Percentiles rank a stretch among this genome's conserved stretches.
Conservation (phyloP, 2,329 filamentous ascomycete species). For the Bisporella sp. region DNA sequence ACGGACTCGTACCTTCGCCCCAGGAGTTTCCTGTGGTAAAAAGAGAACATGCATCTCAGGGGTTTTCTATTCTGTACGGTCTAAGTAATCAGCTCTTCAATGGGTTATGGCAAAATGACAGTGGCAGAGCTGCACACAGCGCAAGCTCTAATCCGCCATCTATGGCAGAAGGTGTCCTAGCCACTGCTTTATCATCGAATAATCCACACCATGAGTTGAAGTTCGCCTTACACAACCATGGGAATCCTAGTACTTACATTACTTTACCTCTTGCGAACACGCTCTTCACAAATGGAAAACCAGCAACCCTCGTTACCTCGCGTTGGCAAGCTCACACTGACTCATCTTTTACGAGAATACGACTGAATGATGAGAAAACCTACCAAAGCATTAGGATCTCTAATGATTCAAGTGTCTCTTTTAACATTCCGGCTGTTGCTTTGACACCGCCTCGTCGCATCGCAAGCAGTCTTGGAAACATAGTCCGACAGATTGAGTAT, state of each 20-base stretch:
- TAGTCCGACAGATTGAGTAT: slow-evolving; percentile 57
- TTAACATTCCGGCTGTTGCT: slow-evolving; percentile 46
- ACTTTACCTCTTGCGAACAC: slow-evolving; percentile 69
- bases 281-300: slow-evolving; percentile 62
- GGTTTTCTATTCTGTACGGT: too few species aligned
- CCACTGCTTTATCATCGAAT: too few species aligned
- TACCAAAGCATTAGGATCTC: slow-evolving; percentile 9
- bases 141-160: too few species aligned
- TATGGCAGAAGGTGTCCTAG: too few species aligned
- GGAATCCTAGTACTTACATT: slow-evolving; percentile 1
- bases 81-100: too few species aligned
- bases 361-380: slow-evolving; percentile 6
- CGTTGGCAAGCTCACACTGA: slow-evolving; percentile 27
- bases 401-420: slow-evolving; percentile 3
- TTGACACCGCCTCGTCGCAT: slow-evolving; percentile 58
- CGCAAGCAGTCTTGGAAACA: slow-evolving; percentile 67
- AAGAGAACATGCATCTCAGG: too few species aligned
- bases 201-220: too few species aligned
- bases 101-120: too few species aligned
- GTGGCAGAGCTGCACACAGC: too few species aligned
- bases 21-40: too few species aligned
- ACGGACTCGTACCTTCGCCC: slow-evolving; percentile 21
- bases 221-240: not conserved
- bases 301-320: slow-evolving; percentile 48
- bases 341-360: slow-evolving; percentile 7